Evolutionary conservation across 1,284 basidiomycete species (phyloP).

Genomic region (Coniferiporia weirii): DNA sequence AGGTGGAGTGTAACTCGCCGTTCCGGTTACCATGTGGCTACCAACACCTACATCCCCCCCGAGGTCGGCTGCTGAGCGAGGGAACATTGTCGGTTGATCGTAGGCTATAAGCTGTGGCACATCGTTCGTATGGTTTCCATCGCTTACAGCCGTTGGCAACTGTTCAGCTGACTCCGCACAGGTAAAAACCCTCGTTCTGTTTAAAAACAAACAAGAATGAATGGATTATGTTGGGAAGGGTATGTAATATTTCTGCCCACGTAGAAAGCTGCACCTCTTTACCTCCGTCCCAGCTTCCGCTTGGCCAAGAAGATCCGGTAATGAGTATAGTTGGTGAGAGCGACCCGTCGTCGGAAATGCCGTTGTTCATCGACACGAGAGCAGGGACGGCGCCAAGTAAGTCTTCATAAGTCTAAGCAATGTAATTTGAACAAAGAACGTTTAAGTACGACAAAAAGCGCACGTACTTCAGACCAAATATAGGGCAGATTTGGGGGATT

Average conservation of each 20-base stretch:
- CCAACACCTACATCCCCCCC: neutral
- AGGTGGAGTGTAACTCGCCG: no score
- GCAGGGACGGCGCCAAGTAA: conserved; percentile 4
- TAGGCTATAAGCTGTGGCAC: neutral
- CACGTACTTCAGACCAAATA: conserved; percentile 3
- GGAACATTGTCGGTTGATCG: neutral
- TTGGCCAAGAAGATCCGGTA: neutral
- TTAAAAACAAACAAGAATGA: neutral
- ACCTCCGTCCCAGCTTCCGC: neutral
- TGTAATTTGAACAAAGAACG: neutral
- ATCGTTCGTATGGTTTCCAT: neutral
- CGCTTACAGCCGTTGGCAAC: neutral
- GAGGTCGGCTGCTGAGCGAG: neutral
- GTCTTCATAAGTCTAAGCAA: conserved; percentile 1
- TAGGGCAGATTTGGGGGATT: neutral
- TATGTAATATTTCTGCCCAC: neutral
- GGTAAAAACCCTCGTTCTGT: neutral
- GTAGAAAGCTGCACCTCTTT: neutral
- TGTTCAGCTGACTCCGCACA: neutral
- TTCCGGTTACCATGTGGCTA: neutral
- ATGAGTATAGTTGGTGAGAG: conserved; percentile 2
- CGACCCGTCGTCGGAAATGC: neutral
- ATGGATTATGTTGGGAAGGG: neutral
- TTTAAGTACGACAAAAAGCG: neutral
- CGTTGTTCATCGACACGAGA: neutral